Evolutionary conservation across 257 asterid species (phyloP), one percentile per base, ranked within the genome.

Genomic region (Coffea eugenioides): DNA sequence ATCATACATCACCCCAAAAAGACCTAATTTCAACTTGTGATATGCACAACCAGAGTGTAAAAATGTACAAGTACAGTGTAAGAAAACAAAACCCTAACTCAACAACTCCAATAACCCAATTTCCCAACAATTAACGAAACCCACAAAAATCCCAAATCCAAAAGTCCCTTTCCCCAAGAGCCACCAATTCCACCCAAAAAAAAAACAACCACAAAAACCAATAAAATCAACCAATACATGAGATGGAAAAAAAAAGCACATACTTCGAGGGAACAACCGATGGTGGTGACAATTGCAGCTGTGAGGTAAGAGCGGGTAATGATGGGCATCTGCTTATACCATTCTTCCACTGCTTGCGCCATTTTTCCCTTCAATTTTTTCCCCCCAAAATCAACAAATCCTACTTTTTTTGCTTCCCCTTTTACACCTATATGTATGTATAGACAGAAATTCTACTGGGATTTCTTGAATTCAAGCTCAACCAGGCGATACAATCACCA

Each of bases 301-400:
- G 99, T 96, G 77, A 96, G 98, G 81, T 96, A 96, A 34, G 97
- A 93, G 51, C 99, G 97, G 68, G 99, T 96, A 77, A 96, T 92
- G 80, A 96, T 90, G 62, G 99, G 99, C 99, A 96, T 96, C 97
- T 96, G 99, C 68, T 94, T 96, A 88, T 96, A 96, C 99, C 99
- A 96, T 87, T 96, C 99, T 88, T 96, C 99, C 81, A 96, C 98
- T 41, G 99, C 99, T 86, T 95, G 97, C 59, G 99, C 99, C 99
- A 95, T 95, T 85, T 68, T 13, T 43, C 2, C 39, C 10, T 3
- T 15, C 36, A 16, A 0, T 56, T 46, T 41, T 74, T 70, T 43
- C 59, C 45, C 34, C 43, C 66, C 73, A 36, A 39, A 45, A 75
- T 51, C 59, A 78, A 79, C 81, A 48, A 77, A 34, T 34, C 43